Evolutionary conservation across 495 filamentous ascomycete species (phyloP).

Genomic region (Aspergillus ellipticus): DNA sequence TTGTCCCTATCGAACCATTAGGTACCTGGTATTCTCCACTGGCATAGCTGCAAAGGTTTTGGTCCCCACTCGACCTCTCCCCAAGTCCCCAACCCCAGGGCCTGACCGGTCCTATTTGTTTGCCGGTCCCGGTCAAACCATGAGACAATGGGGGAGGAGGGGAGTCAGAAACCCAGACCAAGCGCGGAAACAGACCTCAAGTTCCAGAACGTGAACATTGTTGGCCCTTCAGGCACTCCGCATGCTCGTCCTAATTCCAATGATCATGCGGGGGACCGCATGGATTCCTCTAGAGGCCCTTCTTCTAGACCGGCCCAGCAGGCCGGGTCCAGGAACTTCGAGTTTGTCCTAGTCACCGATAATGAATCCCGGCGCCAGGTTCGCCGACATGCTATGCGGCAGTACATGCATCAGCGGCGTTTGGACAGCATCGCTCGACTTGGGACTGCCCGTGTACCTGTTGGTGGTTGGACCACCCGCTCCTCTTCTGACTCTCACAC

Average conservation of each 20-base stretch:
- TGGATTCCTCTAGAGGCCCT: slow-evolving; percentile 7
- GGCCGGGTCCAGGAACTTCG: slow-evolving; percentile 22
- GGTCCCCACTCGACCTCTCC: slow-evolving; percentile 6
- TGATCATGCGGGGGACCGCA: slow-evolving; percentile 9
- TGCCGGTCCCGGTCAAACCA: slow-evolving; percentile 13
- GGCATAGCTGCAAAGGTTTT: slow-evolving; percentile 2
- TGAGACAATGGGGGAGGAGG: slow-evolving; percentile 26
- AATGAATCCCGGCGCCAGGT: slow-evolving; percentile 28
- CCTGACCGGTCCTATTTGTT: slow-evolving; percentile 9
- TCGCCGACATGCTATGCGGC: slow-evolving; percentile 31
- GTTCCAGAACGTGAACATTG: background rate
- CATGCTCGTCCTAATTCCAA: slow-evolving; percentile 3
- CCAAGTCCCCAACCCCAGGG: slow-evolving; percentile 1
- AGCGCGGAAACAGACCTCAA: slow-evolving; percentile 6
- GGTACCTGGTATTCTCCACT: slow-evolving; percentile 9
- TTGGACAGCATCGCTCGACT: slow-evolving; percentile 28
- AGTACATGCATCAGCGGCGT: slow-evolving; percentile 30
- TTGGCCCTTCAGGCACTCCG: slow-evolving; percentile 1
- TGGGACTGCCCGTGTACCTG: slow-evolving; percentile 20
- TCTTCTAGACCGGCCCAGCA: slow-evolving; percentile 10
- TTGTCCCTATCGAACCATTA: slow-evolving; percentile 6
- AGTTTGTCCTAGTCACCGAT: slow-evolving; percentile 30
- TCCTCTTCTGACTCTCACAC: slow-evolving; percentile 4
- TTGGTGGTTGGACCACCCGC: slow-evolving; percentile 21
- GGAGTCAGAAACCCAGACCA: slow-evolving; percentile 8